Evolutionary conservation across 805 yeast genomes (phyloP), one percentile per base, ranked within the genome.

Genomic region (Wickerhamomyces strasburgensis): DNA sequence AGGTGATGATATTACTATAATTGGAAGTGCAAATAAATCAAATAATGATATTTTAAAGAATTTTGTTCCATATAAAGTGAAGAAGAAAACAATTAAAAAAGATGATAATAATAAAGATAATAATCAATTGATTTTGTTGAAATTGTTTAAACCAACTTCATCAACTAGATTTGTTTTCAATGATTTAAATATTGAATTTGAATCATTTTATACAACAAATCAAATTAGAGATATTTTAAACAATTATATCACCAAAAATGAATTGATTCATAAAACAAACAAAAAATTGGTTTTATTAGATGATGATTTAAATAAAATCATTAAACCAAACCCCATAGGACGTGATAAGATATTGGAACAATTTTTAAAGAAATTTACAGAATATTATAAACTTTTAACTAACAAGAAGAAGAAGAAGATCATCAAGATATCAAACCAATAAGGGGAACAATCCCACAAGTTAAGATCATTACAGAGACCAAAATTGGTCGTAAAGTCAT

Each of bases 401-500:
- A 56, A 13, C 40, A 43, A 6, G 54, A 51, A 47, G 40, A 47
- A 3, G 77, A 78, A 6, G 54, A 51, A 47, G 40, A 47, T 2
- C 77, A 78, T 1, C 69, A 72, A 1, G 73, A 72, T 17, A 34
- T 19, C 18, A 32, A 39, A 8, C 29, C 36, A 14, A 54, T 59
- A 19, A 84, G 70, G 44, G 98, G 98, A 2, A 59, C 63, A 1
- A 66, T 80, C 1, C 95, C 96, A 8, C 71, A 65, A 30, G 71
- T 90, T 27, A 61, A 69, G 27, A 72, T 93, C 11, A 59, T 75
- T 8, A 80, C 88, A 8, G 93, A 85, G 54, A 73, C 76, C 43
- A 83, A 84, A 47, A 78, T 83, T 42, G 95, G 97, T 1, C 70
- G 94, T 37, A 90, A 88, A 56, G 65, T 79, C 5, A 74, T 88